Base-by-base conservation (phyloP, 2,329 filamentous ascomycete species). In the Neodidymelliopsis sp. region DNA sequence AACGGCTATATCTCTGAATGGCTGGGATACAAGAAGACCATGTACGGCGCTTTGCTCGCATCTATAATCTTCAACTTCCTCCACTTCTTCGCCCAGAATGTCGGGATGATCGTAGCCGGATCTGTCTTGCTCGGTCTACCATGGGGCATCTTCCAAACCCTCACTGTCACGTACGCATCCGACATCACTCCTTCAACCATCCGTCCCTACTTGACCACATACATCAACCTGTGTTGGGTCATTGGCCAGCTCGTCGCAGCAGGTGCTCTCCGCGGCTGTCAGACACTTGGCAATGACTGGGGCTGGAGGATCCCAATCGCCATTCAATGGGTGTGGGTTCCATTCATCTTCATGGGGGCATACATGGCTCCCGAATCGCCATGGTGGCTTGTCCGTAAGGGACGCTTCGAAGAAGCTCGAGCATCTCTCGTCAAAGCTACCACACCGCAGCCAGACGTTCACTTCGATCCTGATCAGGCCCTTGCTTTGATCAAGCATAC, bases 281-380 rank as follows among this genome's bases (percentile, higher is more conserved):
- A 87, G 31, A 74, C 79, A 62, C 79, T 84, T 28, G 68, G 79
- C 5, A 84, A 87, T 56, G 77, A 87, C 65, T 86, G 82, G 82
- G 80, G 82, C 0, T 87, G 84, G 66, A 79, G 83, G 33, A 85
- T 87, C 12, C 65, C 65, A 2, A 88, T 86, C 59, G 84, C 80
- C 0, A 73, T 90, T 20, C 87, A 90, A 72, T 90, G 87, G 86
- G 84, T 89, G 71, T 89, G 86, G 86, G 46, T 52, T 82, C 85
- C 0, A 57, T 46, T 54, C 27, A 57, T 57, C 20, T 45, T 57
- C 19, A 28, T 47, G 4, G 53, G 53, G 3, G 41, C 49, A 2
- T 57, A 76, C 15, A 20, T 78, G 31, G 70, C 81, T 22, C 81
- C 80, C 0, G 80, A 83, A 56, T 79, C 75, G 12, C 80, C 80